Percentiles rank a stretch among this genome's conserved stretches.
These are phyloP conservation scores for Solanum sitiens DNA, from an alignment of 257 asterid species.

Conservation along the genomic window DNA sequence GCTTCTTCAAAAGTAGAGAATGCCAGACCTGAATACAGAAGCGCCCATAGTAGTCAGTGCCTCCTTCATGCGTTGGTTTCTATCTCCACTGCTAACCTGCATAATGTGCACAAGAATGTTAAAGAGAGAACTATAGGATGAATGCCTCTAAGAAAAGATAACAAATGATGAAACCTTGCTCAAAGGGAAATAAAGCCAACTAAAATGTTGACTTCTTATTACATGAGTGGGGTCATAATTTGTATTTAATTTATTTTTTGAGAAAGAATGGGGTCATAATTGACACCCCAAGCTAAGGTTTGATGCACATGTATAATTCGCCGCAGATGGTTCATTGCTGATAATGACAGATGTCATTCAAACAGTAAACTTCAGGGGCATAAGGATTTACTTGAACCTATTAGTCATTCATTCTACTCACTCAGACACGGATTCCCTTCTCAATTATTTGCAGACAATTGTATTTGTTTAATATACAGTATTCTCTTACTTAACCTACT, in stretches of 20 bases:
- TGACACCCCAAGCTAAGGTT: no score
- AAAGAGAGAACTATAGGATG: background rate
- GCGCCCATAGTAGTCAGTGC: slow-evolving; percentile 97
- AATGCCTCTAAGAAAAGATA: background rate
- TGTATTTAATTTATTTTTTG: no score
- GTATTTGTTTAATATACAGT: background rate
- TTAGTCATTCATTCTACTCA: background rate
- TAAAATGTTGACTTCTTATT: background rate
- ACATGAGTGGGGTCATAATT: no score
- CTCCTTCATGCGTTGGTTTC: slow-evolving; percentile 90
- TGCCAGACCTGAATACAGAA: slow-evolving; percentile 82
- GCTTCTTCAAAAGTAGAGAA: background rate
- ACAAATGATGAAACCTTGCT: background rate
- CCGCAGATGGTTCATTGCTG: no score
- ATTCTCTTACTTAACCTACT: background rate
- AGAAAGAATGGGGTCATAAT: no score
- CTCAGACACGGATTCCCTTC: background rate
- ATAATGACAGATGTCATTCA: no score
- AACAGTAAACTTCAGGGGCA: background rate
- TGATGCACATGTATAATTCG: no score
- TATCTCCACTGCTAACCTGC: slow-evolving; percentile 83
- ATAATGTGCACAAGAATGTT: background rate
- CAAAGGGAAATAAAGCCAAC: background rate
- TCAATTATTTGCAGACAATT: background rate
- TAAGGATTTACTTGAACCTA: background rate